Conservation (phyloP, 352 stramenopile species). For the Aphanomyces stellatus region DNA sequence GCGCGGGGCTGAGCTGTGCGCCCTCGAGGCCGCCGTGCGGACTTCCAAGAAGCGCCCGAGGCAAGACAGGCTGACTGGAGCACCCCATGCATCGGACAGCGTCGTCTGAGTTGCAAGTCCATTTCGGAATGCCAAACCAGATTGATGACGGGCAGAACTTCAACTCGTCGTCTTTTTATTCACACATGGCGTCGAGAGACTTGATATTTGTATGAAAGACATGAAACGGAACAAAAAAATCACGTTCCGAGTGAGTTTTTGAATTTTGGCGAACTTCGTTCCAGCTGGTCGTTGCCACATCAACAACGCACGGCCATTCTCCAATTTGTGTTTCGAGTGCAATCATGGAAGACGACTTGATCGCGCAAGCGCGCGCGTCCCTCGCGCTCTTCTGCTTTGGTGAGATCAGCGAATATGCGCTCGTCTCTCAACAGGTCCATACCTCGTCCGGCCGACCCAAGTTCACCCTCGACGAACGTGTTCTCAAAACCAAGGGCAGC, state of each 20-base stretch:
- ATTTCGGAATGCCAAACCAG: too few species aligned
- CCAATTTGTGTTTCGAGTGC: neutral
- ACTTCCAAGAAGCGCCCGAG: too few species aligned
- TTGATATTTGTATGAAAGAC: conserved; percentile 15
- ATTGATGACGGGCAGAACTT: neutral
- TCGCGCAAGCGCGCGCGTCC: conserved; percentile 46
- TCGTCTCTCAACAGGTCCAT: conserved; percentile 4
- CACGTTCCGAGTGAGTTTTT: too few species aligned
- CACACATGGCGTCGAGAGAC: neutral
- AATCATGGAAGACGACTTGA: conserved; percentile 48
- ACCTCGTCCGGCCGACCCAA: neutral
- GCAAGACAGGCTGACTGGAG: too few species aligned
- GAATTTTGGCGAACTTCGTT: too few species aligned
- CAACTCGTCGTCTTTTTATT: conserved; percentile 8
- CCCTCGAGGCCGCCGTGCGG: too few species aligned
- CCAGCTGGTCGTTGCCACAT: too few species aligned
- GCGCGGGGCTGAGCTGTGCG: too few species aligned
- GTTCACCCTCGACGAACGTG: conserved; percentile 23
- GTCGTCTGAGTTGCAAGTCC: too few species aligned
- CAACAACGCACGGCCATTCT: too few species aligned
- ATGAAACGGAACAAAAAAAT: too few species aligned
- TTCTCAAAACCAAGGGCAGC: neutral
- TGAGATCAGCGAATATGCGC: conserved; percentile 27
- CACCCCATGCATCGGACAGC: too few species aligned
- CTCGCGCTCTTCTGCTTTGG: conserved; percentile 71